Evolutionary conservation across 371 early-diverging fungal species (phyloP).

Genomic region (Mortierella polycephala): DNA sequence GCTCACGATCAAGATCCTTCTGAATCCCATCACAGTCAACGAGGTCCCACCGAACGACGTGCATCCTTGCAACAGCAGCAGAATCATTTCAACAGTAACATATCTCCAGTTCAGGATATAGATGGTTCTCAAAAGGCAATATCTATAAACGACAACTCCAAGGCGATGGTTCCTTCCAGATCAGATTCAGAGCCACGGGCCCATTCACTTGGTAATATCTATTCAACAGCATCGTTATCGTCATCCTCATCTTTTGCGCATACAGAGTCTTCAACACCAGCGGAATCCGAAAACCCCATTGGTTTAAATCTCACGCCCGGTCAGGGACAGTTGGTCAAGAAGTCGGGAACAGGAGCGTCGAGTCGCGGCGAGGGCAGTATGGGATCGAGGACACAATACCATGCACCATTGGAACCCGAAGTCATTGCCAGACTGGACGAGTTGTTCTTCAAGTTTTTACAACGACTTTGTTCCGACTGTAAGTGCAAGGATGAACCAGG

Average conservation of each 20-base stretch:
- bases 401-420: constrained; percentile 62
- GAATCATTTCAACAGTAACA: background rate
- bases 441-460: constrained; percentile 68
- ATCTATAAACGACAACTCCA: too few relatives aligned
- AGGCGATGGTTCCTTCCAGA: too few relatives aligned
- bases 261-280: too few relatives aligned
- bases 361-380: constrained; percentile 10
- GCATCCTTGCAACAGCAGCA: background rate
- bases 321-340: background rate
- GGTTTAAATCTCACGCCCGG: background rate
- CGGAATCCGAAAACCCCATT: too few relatives aligned
- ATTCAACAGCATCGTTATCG: too few relatives aligned
- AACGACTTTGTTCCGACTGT: constrained; percentile 70
- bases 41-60: background rate
- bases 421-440: constrained; percentile 63
- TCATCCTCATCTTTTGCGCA: too few relatives aligned
- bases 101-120: too few relatives aligned
- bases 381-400: constrained; percentile 53
- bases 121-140: too few relatives aligned
- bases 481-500: constrained; percentile 18
- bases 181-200: too few relatives aligned
- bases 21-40: constrained; percentile 2
- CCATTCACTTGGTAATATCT: too few relatives aligned
- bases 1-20: constrained; percentile 1
- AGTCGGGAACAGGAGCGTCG: background rate